A percentile compares a stretch with the other conserved stretches of the same genome.
phyloP scores from a whole-genome alignment of 306 rosid species.

The Canavalia gladiata region DNA sequence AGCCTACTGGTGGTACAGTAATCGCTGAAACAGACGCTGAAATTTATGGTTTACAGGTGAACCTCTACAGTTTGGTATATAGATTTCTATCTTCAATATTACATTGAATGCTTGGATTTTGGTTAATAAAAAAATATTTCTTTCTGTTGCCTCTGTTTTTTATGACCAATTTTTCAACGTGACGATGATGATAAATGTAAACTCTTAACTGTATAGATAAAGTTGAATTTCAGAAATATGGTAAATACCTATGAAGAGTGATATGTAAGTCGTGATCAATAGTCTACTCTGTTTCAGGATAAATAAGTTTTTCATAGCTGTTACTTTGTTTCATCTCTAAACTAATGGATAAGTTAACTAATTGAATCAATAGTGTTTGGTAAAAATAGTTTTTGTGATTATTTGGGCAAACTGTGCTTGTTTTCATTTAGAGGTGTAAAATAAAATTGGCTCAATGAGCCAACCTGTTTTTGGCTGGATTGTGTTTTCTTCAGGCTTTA shows the following conservation, averaged over 20 bases:
- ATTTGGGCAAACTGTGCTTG: background rate
- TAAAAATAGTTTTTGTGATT: background rate
- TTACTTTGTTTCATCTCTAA: background rate
- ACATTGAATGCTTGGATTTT: slow-evolving; percentile 36
- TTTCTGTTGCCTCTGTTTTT: slow-evolving; percentile 16
- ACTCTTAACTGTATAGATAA: background rate
- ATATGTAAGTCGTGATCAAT: background rate
- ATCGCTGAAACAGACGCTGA: slow-evolving; percentile 77
- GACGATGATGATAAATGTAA: slow-evolving; percentile 35
- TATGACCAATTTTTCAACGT: slow-evolving; percentile 17
- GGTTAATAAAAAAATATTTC: background rate
- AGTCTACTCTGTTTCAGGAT: background rate
- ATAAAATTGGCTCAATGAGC: background rate
- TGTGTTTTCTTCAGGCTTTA: background rate
- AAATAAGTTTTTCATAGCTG: background rate
- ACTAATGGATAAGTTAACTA: background rate
- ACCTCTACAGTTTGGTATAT: slow-evolving; percentile 42
- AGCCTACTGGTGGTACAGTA: slow-evolving; percentile 57
- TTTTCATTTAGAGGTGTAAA: slow-evolving; percentile 2
- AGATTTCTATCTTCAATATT: slow-evolving; percentile 27
- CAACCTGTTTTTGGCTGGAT: background rate
- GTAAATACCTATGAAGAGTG: background rate
- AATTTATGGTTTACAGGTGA: slow-evolving; percentile 89
- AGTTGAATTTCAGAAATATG: slow-evolving; percentile 18
- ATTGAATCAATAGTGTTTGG: no score